Evolutionary conservation across 106 monocot species (phyloP), one percentile per base, ranked within the genome.

Genomic region (Dioscorea zingiberensis): DNA sequence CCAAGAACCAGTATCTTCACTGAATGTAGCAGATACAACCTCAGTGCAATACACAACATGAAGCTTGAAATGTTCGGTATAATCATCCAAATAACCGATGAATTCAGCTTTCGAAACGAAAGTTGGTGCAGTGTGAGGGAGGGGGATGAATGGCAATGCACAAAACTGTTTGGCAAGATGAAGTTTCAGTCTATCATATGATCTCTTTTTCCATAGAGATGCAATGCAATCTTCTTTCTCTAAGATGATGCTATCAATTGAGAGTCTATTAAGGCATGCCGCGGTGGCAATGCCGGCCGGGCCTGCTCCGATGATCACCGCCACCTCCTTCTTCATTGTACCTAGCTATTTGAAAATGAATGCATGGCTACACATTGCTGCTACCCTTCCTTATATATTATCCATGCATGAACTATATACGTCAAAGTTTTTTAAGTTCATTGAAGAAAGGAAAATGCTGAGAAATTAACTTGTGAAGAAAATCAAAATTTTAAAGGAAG

Each of bases 101-200:
- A 74, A 74, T 3, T 48, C 59, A 7, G 26, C 25, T 44, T 67
- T 66, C 56, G 64, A 8, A 22, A 67, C 23, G 49, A 59, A 74
- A 10, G 56, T 32, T 13, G 74, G 74, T 13, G 48, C 24, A 15
- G 21, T 1, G 6, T 23, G 3, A 2, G 74, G 49, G 49, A 47
- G 45, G 7, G 74, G 59, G 21, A 67, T n/a, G 74, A 28, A 66
- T 6, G 74, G 74, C 13, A 74, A 66, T 10, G 46, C 19, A 49
- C 74, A 74, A 51, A 74, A 67, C 19, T 66, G 6, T 48, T 67
- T 74, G 28, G 66, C 66, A 27, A 74, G 66, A 48, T 74, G 74
- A 11, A 74, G 74, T 16, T 74, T 65, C n/a, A 74, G 25, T 17
- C 74, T 58, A 47, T 74, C 66, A 51, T 74, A 74, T 9, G 74